These are phyloP conservation scores for Solanum dulcamara DNA, from an alignment of 257 asterid genomes.

Conservation along the genomic window DNA sequence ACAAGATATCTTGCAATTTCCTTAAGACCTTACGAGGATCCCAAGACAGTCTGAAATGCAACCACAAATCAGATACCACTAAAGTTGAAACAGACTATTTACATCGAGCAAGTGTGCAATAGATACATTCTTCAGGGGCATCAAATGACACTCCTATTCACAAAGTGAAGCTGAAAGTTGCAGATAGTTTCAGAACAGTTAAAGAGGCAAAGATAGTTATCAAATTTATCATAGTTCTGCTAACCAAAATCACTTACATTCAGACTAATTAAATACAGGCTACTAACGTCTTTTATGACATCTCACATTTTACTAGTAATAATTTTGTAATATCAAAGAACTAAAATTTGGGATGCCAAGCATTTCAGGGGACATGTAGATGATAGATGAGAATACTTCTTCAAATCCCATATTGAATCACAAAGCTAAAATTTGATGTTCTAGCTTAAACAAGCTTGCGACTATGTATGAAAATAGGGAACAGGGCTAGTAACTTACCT, in stretches of 20 bases:
- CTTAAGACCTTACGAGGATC: not conserved
- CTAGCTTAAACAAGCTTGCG: not conserved
- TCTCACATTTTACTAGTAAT: not conserved
- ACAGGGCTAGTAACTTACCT: constrained; percentile 33
- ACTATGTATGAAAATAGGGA: not conserved
- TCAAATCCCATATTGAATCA: not conserved
- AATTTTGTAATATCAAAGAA: not conserved
- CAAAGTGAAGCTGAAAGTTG: not conserved
- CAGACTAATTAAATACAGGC: not conserved
- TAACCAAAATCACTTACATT: not conserved
- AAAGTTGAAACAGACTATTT: not conserved
- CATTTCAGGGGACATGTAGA: not conserved
- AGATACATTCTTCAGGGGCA: not conserved
- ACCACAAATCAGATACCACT: not conserved
- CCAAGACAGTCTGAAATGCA: not conserved
- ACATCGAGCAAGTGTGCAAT: not conserved
- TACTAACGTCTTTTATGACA: not conserved
- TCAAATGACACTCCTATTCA: not conserved
- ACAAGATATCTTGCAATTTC: not conserved
- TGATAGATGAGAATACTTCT: not conserved
- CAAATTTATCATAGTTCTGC: not conserved
- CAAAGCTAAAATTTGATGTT: not conserved
- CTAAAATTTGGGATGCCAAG: not conserved
- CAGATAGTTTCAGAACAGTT: not conserved
- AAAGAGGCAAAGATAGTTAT: not conserved